Base-by-base conservation (phyloP, 768 basidiomycete genomes). In the Boletus bicolor region DNA sequence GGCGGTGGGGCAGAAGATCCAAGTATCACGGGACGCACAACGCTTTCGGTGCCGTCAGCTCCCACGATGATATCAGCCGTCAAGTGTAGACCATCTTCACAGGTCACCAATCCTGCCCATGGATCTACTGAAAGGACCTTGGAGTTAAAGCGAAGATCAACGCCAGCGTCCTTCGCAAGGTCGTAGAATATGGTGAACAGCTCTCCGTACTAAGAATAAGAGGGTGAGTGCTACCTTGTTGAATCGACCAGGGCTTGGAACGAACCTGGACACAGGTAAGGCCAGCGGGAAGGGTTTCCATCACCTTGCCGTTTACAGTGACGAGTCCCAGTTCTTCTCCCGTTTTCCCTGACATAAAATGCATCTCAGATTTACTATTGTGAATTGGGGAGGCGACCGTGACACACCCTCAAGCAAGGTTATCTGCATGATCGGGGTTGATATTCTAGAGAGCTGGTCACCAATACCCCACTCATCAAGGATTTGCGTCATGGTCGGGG, bases 401-500 rank as follows among this genome's bases (percentile, higher is more conserved):
- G 36, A 56, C 37, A 9, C 11, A 65, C 68, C 67, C 10, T 64
- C 53, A 21, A 54, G 37, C 47, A 70, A 60, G 0, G 60, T 34
- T 14, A 68, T 55, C 26, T 55, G 58, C 3, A 37, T 9, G 8
- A 64, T 59, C n/a, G 45, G 60, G 15, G 64, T 51, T 0, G 68
- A 43, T 6, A 75, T 69, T 28, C 71, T 69, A 6, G 72, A 66
- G 39, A 86, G 63, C 10, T 65, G 61, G 35, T 79, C 75, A 15
- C 69, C 76, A 1, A 82, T 71, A 14, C 79, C 82, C 83, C 84
- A 86, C 44, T 79, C 72, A 32, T 73, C 64, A 42, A 85, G 67
- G 0, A 85, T 68, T 35, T 76, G 75, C 36, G 81, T 82, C 77
- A 85, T 77, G 57, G 83, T 82, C 1, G 84, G 82, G n/a, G 81